Conservation (phyloP, 495 filamentous ascomycete species). For the Lentithecium fluviatile region DNA sequence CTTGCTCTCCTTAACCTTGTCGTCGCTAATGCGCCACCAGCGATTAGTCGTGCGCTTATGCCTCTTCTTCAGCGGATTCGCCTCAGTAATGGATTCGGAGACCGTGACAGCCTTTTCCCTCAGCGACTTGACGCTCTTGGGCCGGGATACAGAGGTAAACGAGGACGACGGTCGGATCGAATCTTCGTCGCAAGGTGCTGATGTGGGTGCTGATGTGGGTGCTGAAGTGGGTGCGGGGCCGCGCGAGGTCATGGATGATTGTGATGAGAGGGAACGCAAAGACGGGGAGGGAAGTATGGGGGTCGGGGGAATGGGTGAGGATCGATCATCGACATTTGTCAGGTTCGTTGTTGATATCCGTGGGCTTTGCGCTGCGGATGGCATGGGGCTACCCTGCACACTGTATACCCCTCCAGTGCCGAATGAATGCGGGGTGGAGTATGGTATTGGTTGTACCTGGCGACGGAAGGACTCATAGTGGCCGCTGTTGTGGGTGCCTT, state of each 20-base stretch:
- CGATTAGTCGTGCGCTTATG: constrained; percentile 61
- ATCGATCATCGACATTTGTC: constrained; percentile 7
- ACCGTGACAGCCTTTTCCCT: constrained; percentile 39
- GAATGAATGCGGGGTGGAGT: constrained; percentile 76
- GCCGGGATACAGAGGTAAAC: constrained; percentile 4
- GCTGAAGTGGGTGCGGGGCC: constrained; percentile 38
- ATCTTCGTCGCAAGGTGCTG: constrained; percentile 43
- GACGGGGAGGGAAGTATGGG: constrained; percentile 44
- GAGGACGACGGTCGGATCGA: constrained; percentile 13
- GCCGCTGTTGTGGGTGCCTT: constrained; percentile 91
- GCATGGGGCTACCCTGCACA: constrained; percentile 51
- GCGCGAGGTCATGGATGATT: constrained; percentile 36
- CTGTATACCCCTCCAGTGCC: constrained; percentile 69
- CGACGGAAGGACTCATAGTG: constrained; percentile 97
- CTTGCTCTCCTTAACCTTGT: constrained; percentile 91
- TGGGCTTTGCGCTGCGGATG: constrained; percentile 45
- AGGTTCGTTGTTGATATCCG: constrained; percentile 32
- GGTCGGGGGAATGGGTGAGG: constrained; percentile 12
- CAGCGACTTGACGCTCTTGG: constrained; percentile 25
- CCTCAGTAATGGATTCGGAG: constrained; percentile 5
- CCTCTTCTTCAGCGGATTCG: constrained; percentile 48
- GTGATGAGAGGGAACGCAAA: constrained; percentile 47
- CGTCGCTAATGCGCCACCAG: constrained; percentile 99
- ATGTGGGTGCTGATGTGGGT: constrained; percentile 13
- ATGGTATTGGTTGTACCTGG: constrained; percentile 68